These are phyloP conservation scores for Cyathus olla DNA, from an alignment of 1,284 basidiomycete species.

Conservation along the genomic window DNA sequence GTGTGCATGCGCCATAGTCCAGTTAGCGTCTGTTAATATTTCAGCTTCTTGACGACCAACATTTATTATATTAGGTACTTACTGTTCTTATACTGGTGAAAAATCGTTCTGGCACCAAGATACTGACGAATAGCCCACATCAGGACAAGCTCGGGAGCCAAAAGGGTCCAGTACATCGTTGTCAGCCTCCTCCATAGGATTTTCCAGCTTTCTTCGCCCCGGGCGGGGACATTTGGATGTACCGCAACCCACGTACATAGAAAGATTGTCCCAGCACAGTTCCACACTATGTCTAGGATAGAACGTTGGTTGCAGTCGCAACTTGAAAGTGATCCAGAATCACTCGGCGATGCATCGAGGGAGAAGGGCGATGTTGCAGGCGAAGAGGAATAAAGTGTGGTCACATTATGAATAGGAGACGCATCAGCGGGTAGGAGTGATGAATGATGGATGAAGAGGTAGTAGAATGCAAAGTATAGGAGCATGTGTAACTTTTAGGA, in stretches of 20 bases:
- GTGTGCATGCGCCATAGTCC: slow-evolving; percentile 18
- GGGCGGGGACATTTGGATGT: slow-evolving; percentile 19
- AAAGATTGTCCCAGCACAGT: slow-evolving; percentile 14
- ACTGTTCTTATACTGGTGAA: slow-evolving; percentile 1
- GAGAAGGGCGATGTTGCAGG: too few species aligned
- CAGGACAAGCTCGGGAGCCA: slow-evolving; percentile 13
- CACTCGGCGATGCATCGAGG: too few species aligned
- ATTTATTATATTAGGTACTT: background rate
- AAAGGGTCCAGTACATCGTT: slow-evolving; percentile 9
- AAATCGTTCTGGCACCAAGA: slow-evolving; percentile 5
- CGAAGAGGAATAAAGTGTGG: too few species aligned
- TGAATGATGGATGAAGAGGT: too few species aligned
- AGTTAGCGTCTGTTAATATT: background rate
- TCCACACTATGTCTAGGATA: slow-evolving; percentile 13
- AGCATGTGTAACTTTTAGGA: too few species aligned
- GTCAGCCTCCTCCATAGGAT: slow-evolving; percentile 4
- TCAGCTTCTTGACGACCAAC: background rate
- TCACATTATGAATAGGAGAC: too few species aligned
- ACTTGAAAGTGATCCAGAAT: too few species aligned
- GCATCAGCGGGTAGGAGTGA: too few species aligned
- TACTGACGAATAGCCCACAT: slow-evolving; percentile 13
- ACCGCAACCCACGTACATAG: slow-evolving; percentile 18
- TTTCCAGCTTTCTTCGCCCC: background rate
- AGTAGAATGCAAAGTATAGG: too few species aligned
- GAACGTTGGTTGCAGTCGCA: too few species aligned